Evolutionary conservation across 306 rosid species (phyloP).

Genomic region (Malus sieversii): DNA sequence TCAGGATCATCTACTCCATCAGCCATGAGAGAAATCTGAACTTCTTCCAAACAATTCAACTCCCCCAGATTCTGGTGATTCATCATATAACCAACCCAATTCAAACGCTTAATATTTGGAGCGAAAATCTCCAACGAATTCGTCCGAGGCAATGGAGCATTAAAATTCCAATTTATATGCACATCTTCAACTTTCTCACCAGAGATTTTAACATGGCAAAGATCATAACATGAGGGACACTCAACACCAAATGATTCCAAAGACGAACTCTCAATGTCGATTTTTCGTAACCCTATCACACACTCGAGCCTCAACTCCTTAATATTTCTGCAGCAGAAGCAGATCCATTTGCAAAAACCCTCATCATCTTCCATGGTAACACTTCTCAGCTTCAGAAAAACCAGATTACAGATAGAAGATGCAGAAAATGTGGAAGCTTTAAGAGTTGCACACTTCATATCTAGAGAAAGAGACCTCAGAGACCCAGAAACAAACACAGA

Average conservation of each 20-base stretch:
- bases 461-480: neutral
- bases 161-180: neutral
- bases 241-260: no score
- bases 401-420: neutral
- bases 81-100: neutral
- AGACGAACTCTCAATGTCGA: no score
- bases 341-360: no score
- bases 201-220: neutral
- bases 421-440: neutral
- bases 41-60: neutral
- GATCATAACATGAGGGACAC: neutral
- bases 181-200: neutral
- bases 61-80: neutral
- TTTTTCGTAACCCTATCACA: no score
- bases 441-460: neutral
- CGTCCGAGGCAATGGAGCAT: no score
- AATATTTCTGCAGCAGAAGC: no score
- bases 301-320: no score
- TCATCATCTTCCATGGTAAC: no score
- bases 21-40: neutral
- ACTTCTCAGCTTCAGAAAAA: neutral
- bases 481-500: neutral
- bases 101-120: neutral
- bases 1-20: neutral
- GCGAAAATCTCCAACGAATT: neutral